phyloP scores from a whole-genome alignment of 225 moss, liverwort and hornwort species.

The Pleurozium schreberi region DNA sequence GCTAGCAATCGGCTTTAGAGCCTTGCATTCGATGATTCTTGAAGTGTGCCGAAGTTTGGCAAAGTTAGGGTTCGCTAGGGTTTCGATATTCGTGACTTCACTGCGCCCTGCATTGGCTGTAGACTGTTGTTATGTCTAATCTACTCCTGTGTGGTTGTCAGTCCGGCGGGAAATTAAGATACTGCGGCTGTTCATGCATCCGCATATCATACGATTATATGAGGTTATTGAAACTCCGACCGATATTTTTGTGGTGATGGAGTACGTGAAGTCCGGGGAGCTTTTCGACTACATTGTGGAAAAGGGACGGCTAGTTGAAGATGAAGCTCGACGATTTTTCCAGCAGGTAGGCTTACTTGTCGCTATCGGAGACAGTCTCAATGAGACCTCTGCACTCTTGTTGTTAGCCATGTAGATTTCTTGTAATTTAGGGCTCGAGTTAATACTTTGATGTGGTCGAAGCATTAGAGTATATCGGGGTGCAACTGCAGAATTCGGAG shows the following conservation, averaged over 20 bases:
- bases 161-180: slow-evolving; percentile 50
- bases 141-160: slow-evolving; percentile 3
- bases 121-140: not conserved
- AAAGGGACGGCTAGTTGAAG: slow-evolving; percentile 30
- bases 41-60: not conserved
- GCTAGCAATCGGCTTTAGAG: not conserved
- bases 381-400: not conserved
- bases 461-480: not conserved
- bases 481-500: not conserved
- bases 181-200: slow-evolving; percentile 42
- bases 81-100: not conserved
- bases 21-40: not conserved
- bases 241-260: slow-evolving; percentile 49
- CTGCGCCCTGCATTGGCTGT: not conserved
- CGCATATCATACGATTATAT: slow-evolving; percentile 44
- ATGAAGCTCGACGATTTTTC: slow-evolving; percentile 41
- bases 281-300: slow-evolving; percentile 52
- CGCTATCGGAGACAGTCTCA: not conserved
- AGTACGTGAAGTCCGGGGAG: slow-evolving; percentile 44
- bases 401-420: not conserved
- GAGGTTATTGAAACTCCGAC: slow-evolving; percentile 33
- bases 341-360: slow-evolving; percentile 21
- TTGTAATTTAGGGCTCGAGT: not conserved
- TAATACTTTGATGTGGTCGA: not conserved
- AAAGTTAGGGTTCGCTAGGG: not conserved